These are phyloP conservation scores for Tricholoma bakamatsutake DNA, from an alignment of 768 basidiomycete genomes.

Conservation along the genomic window DNA sequence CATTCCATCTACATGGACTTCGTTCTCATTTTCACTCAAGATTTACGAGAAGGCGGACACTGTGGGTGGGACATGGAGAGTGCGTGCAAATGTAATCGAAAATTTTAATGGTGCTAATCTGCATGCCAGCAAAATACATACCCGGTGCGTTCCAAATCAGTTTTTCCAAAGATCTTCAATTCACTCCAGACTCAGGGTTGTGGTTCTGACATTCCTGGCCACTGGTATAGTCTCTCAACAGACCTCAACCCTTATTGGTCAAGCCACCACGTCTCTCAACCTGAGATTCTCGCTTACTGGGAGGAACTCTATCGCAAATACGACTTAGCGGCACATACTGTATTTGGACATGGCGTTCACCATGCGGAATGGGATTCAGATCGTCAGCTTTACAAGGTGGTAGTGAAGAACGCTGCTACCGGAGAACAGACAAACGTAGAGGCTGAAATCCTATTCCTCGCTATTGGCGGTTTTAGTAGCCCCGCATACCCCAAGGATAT, in stretches of 20 bases:
- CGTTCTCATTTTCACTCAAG: constrained; percentile 19
- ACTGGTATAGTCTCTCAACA: constrained; percentile 51
- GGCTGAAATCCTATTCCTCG: constrained; percentile 43
- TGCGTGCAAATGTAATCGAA: constrained; percentile 20
- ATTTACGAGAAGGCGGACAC: constrained; percentile 44
- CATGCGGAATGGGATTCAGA: constrained; percentile 40
- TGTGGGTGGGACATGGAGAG: constrained; percentile 55
- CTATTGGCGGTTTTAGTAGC: constrained; percentile 44
- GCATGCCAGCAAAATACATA: constrained; percentile 45
- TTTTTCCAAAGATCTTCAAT: neutral
- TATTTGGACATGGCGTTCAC: constrained; percentile 35
- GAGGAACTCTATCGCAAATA: constrained; percentile 40
- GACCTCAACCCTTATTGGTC: constrained; percentile 50
- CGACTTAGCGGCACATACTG: constrained; percentile 33
- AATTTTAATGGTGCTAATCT: neutral
- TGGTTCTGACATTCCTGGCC: constrained; percentile 49
- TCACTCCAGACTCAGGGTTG: constrained; percentile 32
- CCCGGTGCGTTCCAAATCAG: constrained; percentile 30
- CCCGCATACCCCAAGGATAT: constrained; percentile 42
- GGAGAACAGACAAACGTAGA: constrained; percentile 28
- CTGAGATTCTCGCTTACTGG: constrained; percentile 49
- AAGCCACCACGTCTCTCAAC: constrained; percentile 38
- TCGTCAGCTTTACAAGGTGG: constrained; percentile 35
- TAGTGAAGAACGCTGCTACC: constrained; percentile 30
- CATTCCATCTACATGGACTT: neutral